These are phyloP conservation scores for Beauveria bassiana DNA, from an alignment of 2,329 filamentous ascomycete species.

Conservation along the genomic window DNA sequence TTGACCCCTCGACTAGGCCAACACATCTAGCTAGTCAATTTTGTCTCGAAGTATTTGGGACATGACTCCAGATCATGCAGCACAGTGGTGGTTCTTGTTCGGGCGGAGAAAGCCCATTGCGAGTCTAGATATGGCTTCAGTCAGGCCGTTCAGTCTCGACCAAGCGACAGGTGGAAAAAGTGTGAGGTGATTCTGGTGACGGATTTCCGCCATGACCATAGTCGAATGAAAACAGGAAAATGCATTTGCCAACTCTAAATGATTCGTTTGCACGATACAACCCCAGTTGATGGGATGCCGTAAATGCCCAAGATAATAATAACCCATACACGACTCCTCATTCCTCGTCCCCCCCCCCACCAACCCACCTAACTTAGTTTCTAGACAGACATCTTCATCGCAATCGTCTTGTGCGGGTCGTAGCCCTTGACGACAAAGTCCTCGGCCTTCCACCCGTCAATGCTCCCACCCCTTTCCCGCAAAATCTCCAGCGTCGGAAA, in stretches of 20 bases:
- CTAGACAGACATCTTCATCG: conserved; percentile 97
- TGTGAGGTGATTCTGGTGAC: too few species aligned
- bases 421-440: conserved; percentile 87
- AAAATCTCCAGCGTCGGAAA: conserved; percentile 75
- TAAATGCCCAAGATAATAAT: not conserved
- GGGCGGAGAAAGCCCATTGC: too few species aligned
- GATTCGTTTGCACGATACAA: not conserved
- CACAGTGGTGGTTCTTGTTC: too few species aligned
- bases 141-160: too few species aligned
- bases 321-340: not conserved
- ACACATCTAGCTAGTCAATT: too few species aligned
- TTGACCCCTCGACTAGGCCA: too few species aligned
- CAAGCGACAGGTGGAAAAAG: too few species aligned
- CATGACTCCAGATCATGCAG: too few species aligned
- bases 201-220: too few species aligned
- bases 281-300: not conserved
- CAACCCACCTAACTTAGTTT: too few species aligned
- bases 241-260: not conserved
- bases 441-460: conserved; percentile 84
- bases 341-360: not conserved
- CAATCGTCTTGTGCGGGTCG: conserved; percentile 81
- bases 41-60: too few species aligned
- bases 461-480: conserved; percentile 59
- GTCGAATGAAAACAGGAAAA: not conserved
- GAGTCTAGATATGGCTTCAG: too few species aligned